Conservation (phyloP, 306 rosid genomes). For the Rosa lucieae region DNA sequence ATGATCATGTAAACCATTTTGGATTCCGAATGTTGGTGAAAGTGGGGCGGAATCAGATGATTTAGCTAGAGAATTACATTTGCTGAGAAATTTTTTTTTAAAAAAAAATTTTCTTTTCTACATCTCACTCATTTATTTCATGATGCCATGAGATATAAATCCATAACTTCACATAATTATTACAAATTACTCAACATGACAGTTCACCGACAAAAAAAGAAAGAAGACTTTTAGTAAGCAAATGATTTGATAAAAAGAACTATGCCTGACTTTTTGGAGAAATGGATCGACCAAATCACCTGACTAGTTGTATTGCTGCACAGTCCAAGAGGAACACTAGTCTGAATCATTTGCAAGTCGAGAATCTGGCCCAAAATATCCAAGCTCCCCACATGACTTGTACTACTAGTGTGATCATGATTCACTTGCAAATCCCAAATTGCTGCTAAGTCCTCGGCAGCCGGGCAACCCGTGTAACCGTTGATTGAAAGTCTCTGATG, state of each 20-base stretch:
- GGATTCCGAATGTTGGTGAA: no score
- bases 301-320: background rate
- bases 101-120: no score
- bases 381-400: background rate
- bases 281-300: background rate
- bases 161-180: no score
- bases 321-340: background rate
- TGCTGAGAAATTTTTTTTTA: no score
- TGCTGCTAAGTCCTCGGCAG: slow-evolving; percentile 66
- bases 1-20: no score
- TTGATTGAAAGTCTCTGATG: slow-evolving; percentile 56
- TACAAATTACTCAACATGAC: no score
- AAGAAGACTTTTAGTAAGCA: background rate
- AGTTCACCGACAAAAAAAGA: background rate
- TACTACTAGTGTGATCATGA: background rate
- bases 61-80: no score
- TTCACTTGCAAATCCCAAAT: slow-evolving; percentile 62
- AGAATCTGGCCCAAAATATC: background rate
- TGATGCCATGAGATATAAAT: no score
- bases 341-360: background rate
- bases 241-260: no score
- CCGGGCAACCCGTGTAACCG: slow-evolving; percentile 71
- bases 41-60: no score
- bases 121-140: no score
- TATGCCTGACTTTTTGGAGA: background rate